phyloP scores from a whole-genome alignment of 441 rosid genomes.

The Gossypium lobatum region DNA sequence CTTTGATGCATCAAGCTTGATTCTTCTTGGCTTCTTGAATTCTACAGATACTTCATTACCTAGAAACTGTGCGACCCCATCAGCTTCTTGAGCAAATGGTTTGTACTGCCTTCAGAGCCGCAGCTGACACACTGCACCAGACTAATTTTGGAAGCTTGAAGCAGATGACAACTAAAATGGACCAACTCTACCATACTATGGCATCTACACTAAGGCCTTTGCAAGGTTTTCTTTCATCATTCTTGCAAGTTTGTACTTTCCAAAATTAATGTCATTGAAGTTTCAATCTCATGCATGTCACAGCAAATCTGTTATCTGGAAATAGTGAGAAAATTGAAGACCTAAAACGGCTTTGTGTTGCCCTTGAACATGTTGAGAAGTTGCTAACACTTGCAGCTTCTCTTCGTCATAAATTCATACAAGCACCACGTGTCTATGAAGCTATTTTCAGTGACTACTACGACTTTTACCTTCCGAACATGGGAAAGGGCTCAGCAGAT shows the following conservation, averaged over 20 bases:
- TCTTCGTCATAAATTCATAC: conserved; percentile 76
- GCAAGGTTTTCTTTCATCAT: conserved; percentile 39
- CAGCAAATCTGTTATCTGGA: conserved; percentile 55
- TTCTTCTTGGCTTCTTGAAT: conserved; percentile 17
- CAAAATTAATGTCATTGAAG: neutral
- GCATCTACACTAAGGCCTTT: conserved; percentile 54
- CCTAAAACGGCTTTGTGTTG: conserved; percentile 50
- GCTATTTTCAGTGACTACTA: conserved; percentile 70
- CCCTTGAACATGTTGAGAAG: conserved; percentile 81
- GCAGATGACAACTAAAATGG: conserved; percentile 65
- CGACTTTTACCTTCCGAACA: conserved; percentile 47
- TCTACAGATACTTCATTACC: conserved; percentile 76
- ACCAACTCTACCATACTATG: conserved; percentile 67
- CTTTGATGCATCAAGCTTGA: conserved; percentile 17
- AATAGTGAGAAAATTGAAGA: conserved; percentile 55
- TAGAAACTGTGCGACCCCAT: conserved; percentile 85
- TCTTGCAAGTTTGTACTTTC: conserved; percentile 7
- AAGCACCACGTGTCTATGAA: conserved; percentile 59
- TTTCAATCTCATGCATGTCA: conserved; percentile 4
- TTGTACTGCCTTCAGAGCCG: conserved; percentile 90
- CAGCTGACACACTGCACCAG: conserved; percentile 87
- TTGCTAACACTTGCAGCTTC: conserved; percentile 77
- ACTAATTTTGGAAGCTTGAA: conserved; percentile 64
- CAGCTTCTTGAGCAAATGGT: conserved; percentile 97
- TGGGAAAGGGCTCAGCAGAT: conserved; percentile 51